Evolutionary conservation across 2,329 filamentous ascomycete genomes (phyloP).

Genomic region (Penicillium brasilianum): DNA sequence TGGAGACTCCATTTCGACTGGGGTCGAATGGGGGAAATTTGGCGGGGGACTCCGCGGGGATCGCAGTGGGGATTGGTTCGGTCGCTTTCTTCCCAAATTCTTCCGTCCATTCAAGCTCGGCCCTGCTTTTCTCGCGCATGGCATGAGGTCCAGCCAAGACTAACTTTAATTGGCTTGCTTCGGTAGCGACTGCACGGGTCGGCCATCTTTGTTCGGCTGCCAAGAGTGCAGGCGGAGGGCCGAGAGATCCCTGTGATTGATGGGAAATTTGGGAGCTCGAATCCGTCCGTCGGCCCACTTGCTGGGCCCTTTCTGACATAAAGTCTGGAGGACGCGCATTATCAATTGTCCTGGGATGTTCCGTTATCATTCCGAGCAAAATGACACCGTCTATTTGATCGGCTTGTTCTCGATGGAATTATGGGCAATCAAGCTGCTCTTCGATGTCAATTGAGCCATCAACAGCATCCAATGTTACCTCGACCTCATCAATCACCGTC

Average conservation of each 20-base stretch:
- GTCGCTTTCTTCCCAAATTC: constrained; percentile 8
- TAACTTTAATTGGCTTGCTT: constrained; percentile 3
- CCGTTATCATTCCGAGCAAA: background rate
- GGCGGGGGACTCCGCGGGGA: constrained; percentile 22
- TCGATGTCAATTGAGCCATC: background rate
- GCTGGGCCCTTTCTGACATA: constrained; percentile 1
- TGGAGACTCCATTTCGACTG: background rate
- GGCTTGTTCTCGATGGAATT: background rate
- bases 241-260: constrained; percentile 16
- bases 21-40: constrained; percentile 20
- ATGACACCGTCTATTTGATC: background rate
- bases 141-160: background rate
- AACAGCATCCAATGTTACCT: background rate
- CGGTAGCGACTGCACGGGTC: constrained; percentile 3
- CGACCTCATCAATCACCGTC: background rate
- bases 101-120: constrained; percentile 21
- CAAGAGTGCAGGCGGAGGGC: background rate
- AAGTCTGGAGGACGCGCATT: constrained; percentile 10
- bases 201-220: background rate
- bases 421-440: background rate
- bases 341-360: background rate
- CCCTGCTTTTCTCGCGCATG: background rate
- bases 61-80: constrained; percentile 15
- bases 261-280: constrained; percentile 11
- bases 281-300: constrained; percentile 20